Percentiles rank a stretch among this genome's conserved stretches.
Evolutionary conservation across 169 alveolate species (phyloP).

Genomic region (Plasmodium fragile): DNA sequence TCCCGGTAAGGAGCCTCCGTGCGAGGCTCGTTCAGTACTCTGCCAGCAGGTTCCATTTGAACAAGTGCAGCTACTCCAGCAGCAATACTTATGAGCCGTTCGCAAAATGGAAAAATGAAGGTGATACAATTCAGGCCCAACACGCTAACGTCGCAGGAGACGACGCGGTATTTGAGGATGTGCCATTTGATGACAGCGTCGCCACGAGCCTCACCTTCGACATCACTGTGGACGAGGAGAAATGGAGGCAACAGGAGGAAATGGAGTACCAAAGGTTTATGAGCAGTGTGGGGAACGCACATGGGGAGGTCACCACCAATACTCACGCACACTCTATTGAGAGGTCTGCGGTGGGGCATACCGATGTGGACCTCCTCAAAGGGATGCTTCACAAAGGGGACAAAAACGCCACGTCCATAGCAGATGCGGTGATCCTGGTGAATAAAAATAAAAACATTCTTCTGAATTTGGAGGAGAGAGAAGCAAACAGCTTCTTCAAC

Average conservation of each 20-base stretch:
- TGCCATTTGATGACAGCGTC: constrained; percentile 16
- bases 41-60: neutral
- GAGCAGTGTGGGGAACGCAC: neutral
- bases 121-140: neutral
- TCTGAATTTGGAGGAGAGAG: neutral
- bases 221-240: constrained; percentile 34
- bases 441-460: neutral
- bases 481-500: constrained; percentile 13
- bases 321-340: neutral
- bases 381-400: neutral
- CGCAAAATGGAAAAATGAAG: neutral
- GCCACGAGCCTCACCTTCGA: constrained; percentile 41
- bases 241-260: constrained; percentile 58
- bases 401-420: neutral
- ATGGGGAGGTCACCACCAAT: neutral
- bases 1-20: constrained; percentile 4
- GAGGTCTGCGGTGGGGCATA: neutral
- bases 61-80: neutral
- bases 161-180: neutral
- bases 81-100: neutral
- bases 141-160: constrained; percentile 15
- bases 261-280: constrained; percentile 44
- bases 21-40: neutral
- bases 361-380: neutral
- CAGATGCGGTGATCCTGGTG: neutral